Percentiles rank a stretch among this genome's conserved stretches.
Conservation (phyloP, 495 filamentous ascomycete species). For the Hypoxylon crocopeplum region DNA sequence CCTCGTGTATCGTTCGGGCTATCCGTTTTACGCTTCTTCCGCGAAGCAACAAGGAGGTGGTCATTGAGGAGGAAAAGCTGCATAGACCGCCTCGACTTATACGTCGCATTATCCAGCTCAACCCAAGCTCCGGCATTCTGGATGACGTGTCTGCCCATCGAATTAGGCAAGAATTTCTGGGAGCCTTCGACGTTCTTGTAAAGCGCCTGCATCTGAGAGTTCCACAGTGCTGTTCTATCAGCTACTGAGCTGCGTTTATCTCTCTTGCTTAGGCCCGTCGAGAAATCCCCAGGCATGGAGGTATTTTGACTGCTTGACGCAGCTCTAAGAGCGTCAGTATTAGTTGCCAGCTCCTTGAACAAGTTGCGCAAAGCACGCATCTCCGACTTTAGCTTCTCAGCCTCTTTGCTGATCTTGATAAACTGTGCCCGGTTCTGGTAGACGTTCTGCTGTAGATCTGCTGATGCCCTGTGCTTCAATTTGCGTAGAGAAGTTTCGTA, state of each 20-base stretch:
- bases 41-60: conserved; percentile 86
- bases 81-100: conserved; percentile 84
- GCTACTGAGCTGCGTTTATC: conserved; percentile 84
- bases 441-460: conserved; percentile 93
- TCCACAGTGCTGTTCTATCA: conserved; percentile 96
- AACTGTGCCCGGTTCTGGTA: conserved; percentile 98
- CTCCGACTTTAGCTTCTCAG: conserved; percentile 94
- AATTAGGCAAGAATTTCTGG: conserved; percentile 93
- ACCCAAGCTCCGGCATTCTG: conserved; percentile 91
- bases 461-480: conserved; percentile 80
- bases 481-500: conserved; percentile 79
- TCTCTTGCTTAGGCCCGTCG: conserved; percentile 62
- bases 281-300: conserved; percentile 45
- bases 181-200: conserved; percentile 97
- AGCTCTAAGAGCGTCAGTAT: conserved; percentile 76
- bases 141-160: conserved; percentile 89
- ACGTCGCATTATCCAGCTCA: conserved; percentile 95
- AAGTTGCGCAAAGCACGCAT: conserved; percentile 88
- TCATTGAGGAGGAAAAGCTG: conserved; percentile 94
- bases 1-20: conserved; percentile 64
- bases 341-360: conserved; percentile 83
- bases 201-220: conserved; percentile 80
- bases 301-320: conserved; percentile 58
- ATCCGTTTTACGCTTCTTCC: conserved; percentile 88
- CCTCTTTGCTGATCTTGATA: conserved; percentile 98